Conservation (phyloP, 2,329 filamentous ascomycete genomes). For the Cyphellophora europaea region DNA sequence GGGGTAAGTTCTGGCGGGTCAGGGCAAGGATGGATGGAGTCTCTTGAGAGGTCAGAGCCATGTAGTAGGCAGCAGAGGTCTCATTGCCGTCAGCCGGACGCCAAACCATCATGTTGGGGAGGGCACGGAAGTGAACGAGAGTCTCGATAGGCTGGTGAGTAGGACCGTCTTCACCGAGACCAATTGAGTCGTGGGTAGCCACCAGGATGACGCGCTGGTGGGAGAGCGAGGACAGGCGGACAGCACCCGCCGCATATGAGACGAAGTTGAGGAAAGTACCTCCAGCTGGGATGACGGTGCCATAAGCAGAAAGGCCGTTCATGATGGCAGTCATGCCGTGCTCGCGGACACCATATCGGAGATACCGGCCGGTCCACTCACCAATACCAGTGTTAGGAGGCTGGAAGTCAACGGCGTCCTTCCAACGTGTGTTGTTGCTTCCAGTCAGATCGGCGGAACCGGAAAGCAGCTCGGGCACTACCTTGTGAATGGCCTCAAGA, state of each 20-base stretch:
- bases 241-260: constrained; percentile 89
- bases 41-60: constrained; percentile 78
- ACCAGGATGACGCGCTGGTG: constrained; percentile 89
- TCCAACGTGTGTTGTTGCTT: constrained; percentile 98
- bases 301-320: constrained; percentile 84
- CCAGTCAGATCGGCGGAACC: constrained; percentile 96
- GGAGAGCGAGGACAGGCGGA: constrained; percentile 87
- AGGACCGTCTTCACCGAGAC: constrained; percentile 95
- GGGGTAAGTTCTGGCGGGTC: constrained; percentile 95
- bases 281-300: constrained; percentile 83
- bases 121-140: constrained; percentile 92
- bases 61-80: constrained; percentile 95
- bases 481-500: constrained; percentile 73
- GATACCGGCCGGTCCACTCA: constrained; percentile 82
- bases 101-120: constrained; percentile 99
- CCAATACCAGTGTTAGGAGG: constrained; percentile 76
- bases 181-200: constrained; percentile 97
- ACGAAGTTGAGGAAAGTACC: constrained; percentile 99
- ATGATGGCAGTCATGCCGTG: constrained; percentile 43
- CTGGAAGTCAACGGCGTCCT: constrained; percentile 95
- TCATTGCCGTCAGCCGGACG: constrained; percentile 97
- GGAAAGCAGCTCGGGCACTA: constrained; percentile 82
- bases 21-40: constrained; percentile 91
- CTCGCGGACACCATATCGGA: constrained; percentile 44
- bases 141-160: constrained; percentile 99